Base-by-base conservation (phyloP, 2,329 filamentous ascomycete species). In the Cercospora sp. region DNA sequence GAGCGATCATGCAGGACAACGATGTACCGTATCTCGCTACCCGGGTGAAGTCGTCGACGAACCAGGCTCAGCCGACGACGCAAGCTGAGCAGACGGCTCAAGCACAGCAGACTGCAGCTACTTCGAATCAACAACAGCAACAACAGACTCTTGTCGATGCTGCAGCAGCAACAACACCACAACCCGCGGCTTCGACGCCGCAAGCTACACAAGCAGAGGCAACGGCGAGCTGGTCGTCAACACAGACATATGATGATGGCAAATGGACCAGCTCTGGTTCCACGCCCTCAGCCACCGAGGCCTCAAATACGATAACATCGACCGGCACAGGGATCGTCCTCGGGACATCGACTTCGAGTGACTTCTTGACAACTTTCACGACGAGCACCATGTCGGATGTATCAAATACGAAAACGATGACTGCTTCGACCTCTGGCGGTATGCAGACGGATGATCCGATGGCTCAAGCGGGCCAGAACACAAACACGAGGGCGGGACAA, bases 401-500 rank as follows among this genome's bases (percentile, higher is more conserved):
- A 58, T 58, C 55, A 8, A 18, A 36, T 9, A 23, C 28, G 16
- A 36, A 18, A 13, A 36, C n/a, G n/a, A 59, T 59, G 55, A 36
- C 28, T 55, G 7, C 48, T 53, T 53, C 48, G 6, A 18, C 12
- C 2, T 8, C 48, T 1, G 20, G 48, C 3, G 48, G 30, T 18
- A 6, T 7, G 28, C 3, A 30, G 12, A 63, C 45, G 9, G 45
- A 13, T 2, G 30, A 48, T 36, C 16, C 62, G 3, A 10, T 28
- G 16, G 28, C 51, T 55, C 8, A 20, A 16, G 62, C 62, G 7
- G 55, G 62, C 10, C 16, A 45, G 10, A 53, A 30, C 20, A 64
- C 62, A 10, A 64, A 64, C 26, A 45, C 62, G 31, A 7, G n/a
- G 9, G 28, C 30, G 26, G 62, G 62, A 55, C 30, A 64, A 48